Percentiles rank a stretch among this genome's conserved stretches.
Conservation (phyloP, 2,329 filamentous ascomycete genomes). For the Aspergillus calidoustus region DNA sequence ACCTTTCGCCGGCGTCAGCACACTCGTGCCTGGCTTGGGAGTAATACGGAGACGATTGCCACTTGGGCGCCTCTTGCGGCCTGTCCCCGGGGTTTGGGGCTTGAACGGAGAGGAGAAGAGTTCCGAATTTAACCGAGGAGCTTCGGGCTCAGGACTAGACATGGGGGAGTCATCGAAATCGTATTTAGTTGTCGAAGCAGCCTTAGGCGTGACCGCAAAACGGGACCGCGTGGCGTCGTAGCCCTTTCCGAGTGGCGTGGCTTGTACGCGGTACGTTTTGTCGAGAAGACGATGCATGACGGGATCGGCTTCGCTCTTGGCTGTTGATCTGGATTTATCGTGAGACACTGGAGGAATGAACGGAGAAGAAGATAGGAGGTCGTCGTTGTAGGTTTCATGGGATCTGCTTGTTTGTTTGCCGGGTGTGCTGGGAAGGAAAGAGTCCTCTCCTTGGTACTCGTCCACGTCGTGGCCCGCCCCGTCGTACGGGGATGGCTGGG, state of each 20-base stretch:
- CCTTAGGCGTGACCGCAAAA: slow-evolving; percentile 40
- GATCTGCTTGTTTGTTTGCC: slow-evolving; percentile 33
- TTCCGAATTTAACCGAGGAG: slow-evolving; percentile 81
- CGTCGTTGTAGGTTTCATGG: slow-evolving; percentile 47
- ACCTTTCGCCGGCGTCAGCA: slow-evolving; percentile 71
- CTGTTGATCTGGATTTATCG: slow-evolving; percentile 42
- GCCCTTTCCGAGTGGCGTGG: slow-evolving; percentile 75
- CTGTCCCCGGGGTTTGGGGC: slow-evolving; percentile 42
- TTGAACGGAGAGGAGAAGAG: slow-evolving; percentile 79
- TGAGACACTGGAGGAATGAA: slow-evolving; percentile 58
- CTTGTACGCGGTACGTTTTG: slow-evolving; percentile 92
- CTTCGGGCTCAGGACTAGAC: slow-evolving; percentile 77
- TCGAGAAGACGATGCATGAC: slow-evolving; percentile 90
- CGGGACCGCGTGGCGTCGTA: slow-evolving; percentile 35
- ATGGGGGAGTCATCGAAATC: slow-evolving; percentile 57
- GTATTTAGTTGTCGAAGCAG: slow-evolving; percentile 33
- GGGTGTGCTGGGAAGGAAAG: slow-evolving; percentile 43
- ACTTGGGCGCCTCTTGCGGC: slow-evolving; percentile 49
- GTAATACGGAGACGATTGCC: slow-evolving; percentile 47
- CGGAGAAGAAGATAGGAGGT: slow-evolving; percentile 59
- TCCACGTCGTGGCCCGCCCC: slow-evolving; percentile 1
- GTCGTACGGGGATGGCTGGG: slow-evolving; percentile 75
- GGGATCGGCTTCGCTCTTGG: slow-evolving; percentile 52
- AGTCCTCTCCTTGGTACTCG: slow-evolving; percentile 25
- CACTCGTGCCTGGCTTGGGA: slow-evolving; percentile 78